Base-by-base conservation (phyloP, 768 basidiomycete species). In the Termitomyces sp. region DNA sequence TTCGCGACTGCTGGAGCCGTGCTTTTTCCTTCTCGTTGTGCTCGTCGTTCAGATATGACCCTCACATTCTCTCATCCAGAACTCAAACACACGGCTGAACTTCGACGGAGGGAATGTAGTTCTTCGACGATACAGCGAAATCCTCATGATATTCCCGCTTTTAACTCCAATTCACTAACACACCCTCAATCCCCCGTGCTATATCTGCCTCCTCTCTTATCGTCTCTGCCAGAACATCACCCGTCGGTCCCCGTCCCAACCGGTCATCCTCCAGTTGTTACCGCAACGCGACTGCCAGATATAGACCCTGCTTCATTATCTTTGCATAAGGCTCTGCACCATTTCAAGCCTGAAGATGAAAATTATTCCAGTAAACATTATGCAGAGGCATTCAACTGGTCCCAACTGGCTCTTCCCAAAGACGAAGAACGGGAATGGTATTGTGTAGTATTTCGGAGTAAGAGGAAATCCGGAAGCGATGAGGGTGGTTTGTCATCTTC, bases 371-470 rank as follows among this genome's bases (percentile, higher is more conserved):
- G 59, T 10, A 70, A 70, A 4, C 76, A 84, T 5, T 98, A 96
- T 64, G 73, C 73, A 2, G 76, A 84, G 27, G 90, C 92, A 2
- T 98, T 98, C 77, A 97, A 97, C 69, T 98, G 94, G 94, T 65
- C 70, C 18, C 80, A 88, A 46, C 75, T 96, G 2, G 66, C 69
- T 4, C 76, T 96, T 14, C 87, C 88, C 2, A 73, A 74, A 52
- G 80, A 87, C 3, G 84, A 89, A 46, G 89, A 90, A 62, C 75
- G 91, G 39, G 90, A 93, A 57, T 97, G 90, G 92, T 98, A 96
- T 68, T 86, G 86, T 59, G 96, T 98, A 12, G 92, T 85, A 16
- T 98, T 98, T 72, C 80, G 92, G 13, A 91, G 88, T 61, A 83
- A 81, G 62, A 80, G 95, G 27, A 86, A 84, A 65, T 71, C 75